These are phyloP conservation scores for Metschnikowia bowlesiae DNA, from an alignment of 805 yeast species.

Conservation along the genomic window DNA sequence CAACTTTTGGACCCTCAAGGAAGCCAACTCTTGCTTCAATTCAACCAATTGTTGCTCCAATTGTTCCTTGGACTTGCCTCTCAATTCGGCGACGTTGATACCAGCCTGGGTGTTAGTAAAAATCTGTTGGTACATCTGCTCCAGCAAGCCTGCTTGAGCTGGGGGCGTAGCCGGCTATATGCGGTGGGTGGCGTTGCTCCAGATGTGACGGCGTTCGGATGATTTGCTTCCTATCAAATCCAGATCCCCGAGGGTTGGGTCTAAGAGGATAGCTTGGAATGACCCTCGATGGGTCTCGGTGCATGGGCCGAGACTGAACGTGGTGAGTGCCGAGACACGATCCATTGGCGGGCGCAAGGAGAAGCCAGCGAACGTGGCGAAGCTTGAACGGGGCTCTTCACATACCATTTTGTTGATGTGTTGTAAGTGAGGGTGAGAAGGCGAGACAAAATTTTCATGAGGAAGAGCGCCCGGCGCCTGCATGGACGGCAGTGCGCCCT, in stretches of 20 bases:
- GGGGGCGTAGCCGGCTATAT: no score
- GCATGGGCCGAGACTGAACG: no score
- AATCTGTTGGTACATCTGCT: not conserved
- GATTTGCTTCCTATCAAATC: no score
- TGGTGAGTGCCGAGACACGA: not conserved
- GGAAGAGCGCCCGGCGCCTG: constrained; percentile 6
- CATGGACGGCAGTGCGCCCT: constrained; percentile 1
- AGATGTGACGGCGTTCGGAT: no score
- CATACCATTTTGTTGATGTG: constrained; percentile 22
- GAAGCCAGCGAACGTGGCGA: not conserved
- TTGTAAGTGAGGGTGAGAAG: constrained; percentile 11
- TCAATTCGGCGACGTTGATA: constrained; percentile 92
- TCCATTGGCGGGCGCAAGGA: not conserved
- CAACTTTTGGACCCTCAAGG: constrained; percentile 93
- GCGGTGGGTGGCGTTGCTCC: no score
- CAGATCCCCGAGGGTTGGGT: no score
- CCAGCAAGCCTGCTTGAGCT: no score
- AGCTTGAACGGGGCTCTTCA: not conserved
- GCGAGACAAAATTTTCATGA: constrained; percentile 17
- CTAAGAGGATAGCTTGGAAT: no score
- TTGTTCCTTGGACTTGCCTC: constrained; percentile 95
- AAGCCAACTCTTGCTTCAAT: constrained; percentile 94
- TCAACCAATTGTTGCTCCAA: constrained; percentile 91
- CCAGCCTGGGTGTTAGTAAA: constrained; percentile 59
- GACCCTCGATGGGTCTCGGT: no score